Percentiles rank a stretch among this genome's conserved stretches.
phyloP scores from a whole-genome alignment of 116 monocot genomes.

The Phalaenopsis hybrid region DNA sequence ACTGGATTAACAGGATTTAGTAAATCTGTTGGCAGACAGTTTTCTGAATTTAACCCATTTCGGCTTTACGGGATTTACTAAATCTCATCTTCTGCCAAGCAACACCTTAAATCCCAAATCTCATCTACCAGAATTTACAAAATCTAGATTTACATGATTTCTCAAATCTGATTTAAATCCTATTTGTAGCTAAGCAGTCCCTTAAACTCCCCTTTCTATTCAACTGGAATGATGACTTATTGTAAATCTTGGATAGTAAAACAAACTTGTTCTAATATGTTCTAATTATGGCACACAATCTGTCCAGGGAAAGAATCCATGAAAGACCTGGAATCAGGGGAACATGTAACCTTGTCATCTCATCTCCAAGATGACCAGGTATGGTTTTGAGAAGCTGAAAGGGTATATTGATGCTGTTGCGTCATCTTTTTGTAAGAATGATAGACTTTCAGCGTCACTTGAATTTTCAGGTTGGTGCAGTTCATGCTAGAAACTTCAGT shows the following conservation, averaged over 20 bases:
- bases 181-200: too few relatives aligned
- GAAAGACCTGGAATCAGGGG: conserved; percentile 15
- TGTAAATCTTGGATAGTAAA: not conserved
- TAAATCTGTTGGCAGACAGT: too few relatives aligned
- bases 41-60: too few relatives aligned
- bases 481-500: conserved; percentile 45
- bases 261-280: not conserved
- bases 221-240: not conserved
- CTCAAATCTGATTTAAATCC: too few relatives aligned
- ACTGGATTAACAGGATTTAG: too few relatives aligned
- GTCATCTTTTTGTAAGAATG: not conserved
- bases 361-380: conserved; percentile 33
- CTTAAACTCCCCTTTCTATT: not conserved
- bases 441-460: not conserved
- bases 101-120: too few relatives aligned
- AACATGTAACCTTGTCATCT: conserved; percentile 15
- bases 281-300: not conserved
- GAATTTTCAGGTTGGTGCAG: conserved; percentile 37
- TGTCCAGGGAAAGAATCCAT: conserved; percentile 22
- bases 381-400: not conserved
- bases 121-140: too few relatives aligned
- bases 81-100: too few relatives aligned
- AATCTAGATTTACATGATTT: too few relatives aligned
- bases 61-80: too few relatives aligned
- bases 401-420: too few relatives aligned